These are phyloP conservation scores for Jamesozyma hellenica DNA, from an alignment of 805 yeast genomes.

Conservation along the genomic window DNA sequence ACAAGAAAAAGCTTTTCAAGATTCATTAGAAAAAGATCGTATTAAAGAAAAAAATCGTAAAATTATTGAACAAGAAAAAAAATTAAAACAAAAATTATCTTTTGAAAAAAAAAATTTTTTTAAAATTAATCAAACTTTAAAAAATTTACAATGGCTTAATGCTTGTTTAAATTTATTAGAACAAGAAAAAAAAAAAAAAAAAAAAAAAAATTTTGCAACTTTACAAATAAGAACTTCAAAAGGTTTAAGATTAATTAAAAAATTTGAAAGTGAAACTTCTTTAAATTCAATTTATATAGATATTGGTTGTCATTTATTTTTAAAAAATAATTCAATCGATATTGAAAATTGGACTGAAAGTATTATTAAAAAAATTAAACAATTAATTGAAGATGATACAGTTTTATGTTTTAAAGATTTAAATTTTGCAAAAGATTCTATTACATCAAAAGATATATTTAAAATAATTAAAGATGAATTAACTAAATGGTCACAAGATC, in stretches of 20 bases:
- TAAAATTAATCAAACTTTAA: conserved; percentile 11
- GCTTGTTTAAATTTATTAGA: conserved; percentile 8
- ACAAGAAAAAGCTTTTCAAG: conserved; percentile 60
- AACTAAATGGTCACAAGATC: conserved; percentile 6
- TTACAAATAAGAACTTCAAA: conserved; percentile 26
- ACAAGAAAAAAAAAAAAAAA: neutral
- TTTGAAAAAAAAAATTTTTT: conserved; percentile 7
- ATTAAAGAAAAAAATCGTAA: conserved; percentile 40
- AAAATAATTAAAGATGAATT: conserved; percentile 11
- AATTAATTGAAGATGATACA: conserved; percentile 7
- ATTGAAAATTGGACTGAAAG: conserved; percentile 57
- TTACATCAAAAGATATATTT: conserved; percentile 6
- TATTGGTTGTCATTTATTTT: conserved; percentile 21
- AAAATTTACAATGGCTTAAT: conserved; percentile 18
- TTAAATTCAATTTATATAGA: conserved; percentile 17
- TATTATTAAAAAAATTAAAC: conserved; percentile 34
- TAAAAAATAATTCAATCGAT: conserved; percentile 36
- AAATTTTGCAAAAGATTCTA: conserved; percentile 5
- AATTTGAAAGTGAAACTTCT: conserved; percentile 13
- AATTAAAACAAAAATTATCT: conserved; percentile 4
- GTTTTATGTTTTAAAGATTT: conserved; percentile 17
- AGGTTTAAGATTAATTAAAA: conserved; percentile 24
- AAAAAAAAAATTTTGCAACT: conserved; percentile 12
- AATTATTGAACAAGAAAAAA: conserved; percentile 7
- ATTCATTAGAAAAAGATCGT: conserved; percentile 48